These are phyloP conservation scores for Microthlaspi erraticum DNA, from an alignment of 345 rosid genomes.

Conservation along the genomic window DNA sequence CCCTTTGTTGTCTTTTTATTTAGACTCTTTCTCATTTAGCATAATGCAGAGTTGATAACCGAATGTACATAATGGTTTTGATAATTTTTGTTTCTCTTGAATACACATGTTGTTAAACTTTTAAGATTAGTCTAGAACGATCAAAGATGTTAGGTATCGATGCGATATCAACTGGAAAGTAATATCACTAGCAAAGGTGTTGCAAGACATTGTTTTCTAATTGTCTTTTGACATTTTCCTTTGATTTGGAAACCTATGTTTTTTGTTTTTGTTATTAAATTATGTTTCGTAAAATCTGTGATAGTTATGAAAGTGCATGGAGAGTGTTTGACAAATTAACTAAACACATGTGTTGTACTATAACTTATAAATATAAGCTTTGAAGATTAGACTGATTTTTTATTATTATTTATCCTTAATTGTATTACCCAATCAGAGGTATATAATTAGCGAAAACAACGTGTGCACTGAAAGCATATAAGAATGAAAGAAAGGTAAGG, in stretches of 20 bases:
- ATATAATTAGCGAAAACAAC: slow-evolving; percentile 22
- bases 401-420: neutral
- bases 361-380: neutral
- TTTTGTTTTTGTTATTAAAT: neutral
- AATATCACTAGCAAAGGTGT: too few relatives aligned
- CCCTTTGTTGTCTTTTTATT: too few relatives aligned
- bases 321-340: neutral
- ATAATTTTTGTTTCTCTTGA: too few relatives aligned
- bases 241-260: neutral
- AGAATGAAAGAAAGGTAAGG: slow-evolving; percentile 34
- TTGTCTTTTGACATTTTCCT: neutral
- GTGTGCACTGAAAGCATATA: slow-evolving; percentile 33
- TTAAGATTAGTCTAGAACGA: too few relatives aligned
- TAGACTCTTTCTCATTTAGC: too few relatives aligned
- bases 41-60: too few relatives aligned
- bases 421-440: slow-evolving; percentile 1
- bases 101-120: too few relatives aligned
- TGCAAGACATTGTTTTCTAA: neutral
- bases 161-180: too few relatives aligned
- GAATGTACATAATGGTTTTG: too few relatives aligned
- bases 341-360: neutral
- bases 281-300: neutral
- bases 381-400: neutral
- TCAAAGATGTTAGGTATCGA: too few relatives aligned
- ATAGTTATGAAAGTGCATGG: neutral